Evolutionary conservation across 805 yeast species (phyloP).

Genomic region (Nakazawaea wyomingensis): DNA sequence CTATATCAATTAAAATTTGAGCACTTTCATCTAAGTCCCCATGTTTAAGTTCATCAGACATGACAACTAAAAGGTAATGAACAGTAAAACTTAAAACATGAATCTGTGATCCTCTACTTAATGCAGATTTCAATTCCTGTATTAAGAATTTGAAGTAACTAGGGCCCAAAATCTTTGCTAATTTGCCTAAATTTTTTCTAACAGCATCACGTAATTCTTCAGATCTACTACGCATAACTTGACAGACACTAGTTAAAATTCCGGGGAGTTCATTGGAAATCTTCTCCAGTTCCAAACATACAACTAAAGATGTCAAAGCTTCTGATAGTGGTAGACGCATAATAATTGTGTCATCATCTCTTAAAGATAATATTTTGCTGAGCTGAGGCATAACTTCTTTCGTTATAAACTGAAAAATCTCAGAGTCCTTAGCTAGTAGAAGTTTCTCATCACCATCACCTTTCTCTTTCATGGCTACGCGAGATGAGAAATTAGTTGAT

Average conservation of each 20-base stretch:
- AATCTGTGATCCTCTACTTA: conserved; percentile 85
- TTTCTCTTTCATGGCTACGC: conserved; percentile 10
- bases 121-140: conserved; percentile 71
- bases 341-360: conserved; percentile 76
- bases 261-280: conserved; percentile 69
- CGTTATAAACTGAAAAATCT: conserved; percentile 43
- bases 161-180: conserved; percentile 65
- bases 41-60: conserved; percentile 41
- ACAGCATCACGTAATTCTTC: conserved; percentile 87
- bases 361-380: conserved; percentile 49
- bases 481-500: conserved; percentile 31
- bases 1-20: conserved; percentile 53
- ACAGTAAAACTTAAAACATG: conserved; percentile 89
- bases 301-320: conserved; percentile 63
- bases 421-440: conserved; percentile 25
- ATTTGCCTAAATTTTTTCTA: conserved; percentile 66
- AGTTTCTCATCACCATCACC: conserved; percentile 3
- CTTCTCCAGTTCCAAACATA: conserved; percentile 53
- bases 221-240: conserved; percentile 75
- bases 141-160: conserved; percentile 68
- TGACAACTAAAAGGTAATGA: conserved; percentile 61
- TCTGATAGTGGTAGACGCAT: conserved; percentile 77
- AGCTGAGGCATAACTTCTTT: conserved; percentile 59
- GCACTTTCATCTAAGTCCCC: conserved; percentile 74
- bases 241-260: conserved; percentile 79